phyloP scores from a whole-genome alignment of 2,329 filamentous ascomycete genomes.

The Diaporthe helianthi region DNA sequence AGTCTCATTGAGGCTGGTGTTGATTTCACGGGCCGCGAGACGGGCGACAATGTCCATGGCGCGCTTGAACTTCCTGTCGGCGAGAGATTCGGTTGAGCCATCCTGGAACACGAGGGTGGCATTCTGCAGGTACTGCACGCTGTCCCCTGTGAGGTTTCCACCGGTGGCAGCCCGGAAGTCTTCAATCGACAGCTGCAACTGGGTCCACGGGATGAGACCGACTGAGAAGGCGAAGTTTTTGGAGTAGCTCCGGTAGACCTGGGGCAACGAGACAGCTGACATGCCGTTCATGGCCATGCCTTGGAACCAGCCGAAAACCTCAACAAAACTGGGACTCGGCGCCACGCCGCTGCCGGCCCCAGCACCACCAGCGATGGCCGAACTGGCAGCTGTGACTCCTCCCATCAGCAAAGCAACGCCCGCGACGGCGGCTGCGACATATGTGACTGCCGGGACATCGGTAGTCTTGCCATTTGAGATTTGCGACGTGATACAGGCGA shows the following conservation, averaged over 20 bases:
- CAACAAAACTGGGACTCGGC: constrained; percentile 82
- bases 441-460: constrained; percentile 77
- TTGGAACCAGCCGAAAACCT: constrained; percentile 91
- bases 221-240: constrained; percentile 95
- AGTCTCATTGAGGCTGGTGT: constrained; percentile 53
- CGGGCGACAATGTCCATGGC: constrained; percentile 54
- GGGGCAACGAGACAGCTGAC: constrained; percentile 88
- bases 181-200: constrained; percentile 83
- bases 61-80: constrained; percentile 59
- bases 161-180: constrained; percentile 80
- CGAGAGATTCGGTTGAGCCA: constrained; percentile 55
- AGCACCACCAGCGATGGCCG: constrained; percentile 63
- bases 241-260: constrained; percentile 86
- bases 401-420: constrained; percentile 81
- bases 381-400: constrained; percentile 72
- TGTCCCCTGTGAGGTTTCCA: constrained; percentile 84
- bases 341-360: constrained; percentile 63
- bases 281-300: constrained; percentile 95
- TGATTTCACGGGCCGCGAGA: constrained; percentile 61
- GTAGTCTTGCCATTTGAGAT: constrained; percentile 90
- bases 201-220: constrained; percentile 82
- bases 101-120: constrained; percentile 76
- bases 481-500: constrained; percentile 83
- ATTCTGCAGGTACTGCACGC: constrained; percentile 75
- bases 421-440: constrained; percentile 82